Conservation (phyloP, 495 filamentous ascomycete genomes). For the Xylaria bambusicola region DNA sequence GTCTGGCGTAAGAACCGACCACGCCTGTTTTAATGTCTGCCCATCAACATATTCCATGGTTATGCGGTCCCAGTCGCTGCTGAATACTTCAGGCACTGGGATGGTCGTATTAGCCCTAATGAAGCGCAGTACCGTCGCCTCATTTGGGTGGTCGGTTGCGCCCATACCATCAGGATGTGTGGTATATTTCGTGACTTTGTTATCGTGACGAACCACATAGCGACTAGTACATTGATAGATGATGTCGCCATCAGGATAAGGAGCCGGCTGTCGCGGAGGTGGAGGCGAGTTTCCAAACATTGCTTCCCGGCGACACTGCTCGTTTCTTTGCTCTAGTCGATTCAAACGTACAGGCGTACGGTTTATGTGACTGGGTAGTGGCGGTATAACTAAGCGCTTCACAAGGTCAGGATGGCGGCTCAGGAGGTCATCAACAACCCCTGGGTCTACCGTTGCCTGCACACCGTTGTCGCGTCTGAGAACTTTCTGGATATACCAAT, state of each 20-base stretch:
- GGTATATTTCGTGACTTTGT: conserved; percentile 18
- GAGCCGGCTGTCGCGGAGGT: conserved; percentile 14
- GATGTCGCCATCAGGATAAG: conserved; percentile 17
- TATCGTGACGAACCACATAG: conserved; percentile 15
- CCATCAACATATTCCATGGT: conserved; percentile 37
- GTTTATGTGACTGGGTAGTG: conserved; percentile 5
- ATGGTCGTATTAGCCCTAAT: conserved; percentile 21
- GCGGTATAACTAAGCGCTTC: conserved; percentile 6
- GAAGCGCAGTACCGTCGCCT: conserved; percentile 17
- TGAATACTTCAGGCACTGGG: conserved; percentile 23
- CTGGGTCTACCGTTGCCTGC: neutral
- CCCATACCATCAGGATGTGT: conserved; percentile 13
- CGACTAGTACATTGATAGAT: conserved; percentile 11
- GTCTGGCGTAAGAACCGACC: conserved; percentile 20
- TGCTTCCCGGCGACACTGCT: conserved; percentile 9
- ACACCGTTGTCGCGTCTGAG: conserved; percentile 8
- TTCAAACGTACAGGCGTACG: neutral
- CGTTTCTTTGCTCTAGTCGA: conserved; percentile 9
- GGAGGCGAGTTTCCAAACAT: conserved; percentile 15
- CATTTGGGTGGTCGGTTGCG: conserved; percentile 12
- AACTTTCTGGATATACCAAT: conserved; percentile 4
- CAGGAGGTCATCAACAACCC: conserved; percentile 6
- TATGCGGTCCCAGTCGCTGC: conserved; percentile 32
- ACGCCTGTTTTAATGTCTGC: conserved; percentile 25
- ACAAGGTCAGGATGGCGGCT: conserved; percentile 8